Conservation (phyloP, 768 basidiomycete genomes). For the Trametes cinnabarina region DNA sequence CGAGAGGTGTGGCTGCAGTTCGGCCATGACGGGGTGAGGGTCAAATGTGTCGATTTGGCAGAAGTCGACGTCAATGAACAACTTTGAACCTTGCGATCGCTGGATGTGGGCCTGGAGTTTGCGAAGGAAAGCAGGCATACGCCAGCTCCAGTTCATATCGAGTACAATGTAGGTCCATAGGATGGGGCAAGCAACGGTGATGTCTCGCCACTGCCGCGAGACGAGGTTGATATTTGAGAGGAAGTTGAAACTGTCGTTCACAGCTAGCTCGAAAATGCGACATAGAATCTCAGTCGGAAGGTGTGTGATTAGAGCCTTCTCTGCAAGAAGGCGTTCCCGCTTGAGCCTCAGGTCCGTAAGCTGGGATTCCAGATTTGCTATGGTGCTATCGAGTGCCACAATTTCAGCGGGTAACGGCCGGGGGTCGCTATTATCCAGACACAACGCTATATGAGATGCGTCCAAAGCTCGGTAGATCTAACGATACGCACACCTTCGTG, state of each 20-base stretch:
- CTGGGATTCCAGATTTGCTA: constrained; percentile 25
- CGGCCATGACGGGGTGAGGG: constrained; percentile 25
- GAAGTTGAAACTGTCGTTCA: constrained; percentile 26
- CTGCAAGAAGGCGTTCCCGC: constrained; percentile 24
- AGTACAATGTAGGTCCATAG: constrained; percentile 33
- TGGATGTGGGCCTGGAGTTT: constrained; percentile 25
- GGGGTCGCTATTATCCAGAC: constrained; percentile 24
- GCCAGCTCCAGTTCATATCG: constrained; percentile 27
- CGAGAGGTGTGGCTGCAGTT: constrained; percentile 28
- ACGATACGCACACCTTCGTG: background rate
- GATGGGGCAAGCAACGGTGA: constrained; percentile 26
- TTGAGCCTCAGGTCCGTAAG: constrained; percentile 23
- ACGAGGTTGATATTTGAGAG: constrained; percentile 26
- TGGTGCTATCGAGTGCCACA: constrained; percentile 25
- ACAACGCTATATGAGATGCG: background rate
- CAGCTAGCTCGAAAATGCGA: constrained; percentile 32
- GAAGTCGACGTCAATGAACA: constrained; percentile 30
- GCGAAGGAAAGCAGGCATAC: constrained; percentile 26
- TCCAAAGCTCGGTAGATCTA: background rate
- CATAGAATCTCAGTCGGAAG: constrained; percentile 31
- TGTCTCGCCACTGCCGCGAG: constrained; percentile 27
- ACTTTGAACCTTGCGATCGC: constrained; percentile 29
- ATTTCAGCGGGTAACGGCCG: constrained; percentile 24
- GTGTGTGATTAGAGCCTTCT: constrained; percentile 26
- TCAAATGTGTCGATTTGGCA: constrained; percentile 26